Base-by-base conservation (phyloP, 441 rosid genomes). In the Hura crepitans region DNA sequence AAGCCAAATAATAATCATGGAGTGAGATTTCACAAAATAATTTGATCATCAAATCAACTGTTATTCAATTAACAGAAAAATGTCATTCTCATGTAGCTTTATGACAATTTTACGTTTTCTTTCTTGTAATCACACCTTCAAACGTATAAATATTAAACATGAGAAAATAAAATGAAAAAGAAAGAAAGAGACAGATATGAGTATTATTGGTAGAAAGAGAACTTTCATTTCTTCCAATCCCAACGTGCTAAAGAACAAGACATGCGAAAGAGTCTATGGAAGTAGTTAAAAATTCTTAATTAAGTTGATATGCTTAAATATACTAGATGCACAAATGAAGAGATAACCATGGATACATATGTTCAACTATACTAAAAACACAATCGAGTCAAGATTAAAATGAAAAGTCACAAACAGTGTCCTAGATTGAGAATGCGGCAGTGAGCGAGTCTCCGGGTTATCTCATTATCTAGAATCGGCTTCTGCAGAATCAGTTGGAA, bases 1-100 rank as follows among this genome's bases (percentile, higher is more conserved):
- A 80, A 35, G 72, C 42, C 66, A 57, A 72, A 74, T 42, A 72
- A 77, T 54, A 47, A 68, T 46, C 73, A 68, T 42, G 56, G 62
- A 71, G 66, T 50, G 59, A 51, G 54, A 71, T 55, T 45, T 50
- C 47, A 20, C 25, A 62, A 2, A 28, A 70, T 5, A 35, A 47
- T 51, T 15, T 4, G 25, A 46, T 17, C 61, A 56, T 43, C 65
- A 7, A 17, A 27, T 42, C 63, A 54, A 54, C 42, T 8, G 25
- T 1, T 62, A 30, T 31, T 58, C 43, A 33, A 25, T 20, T 31
- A 47, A n/a, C 6, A 59, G 53, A 66, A 28, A 42, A 60, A 39
- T 12, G 20, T 45, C 53, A 61, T 56, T 43, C 18, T 20, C 39
- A 22, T 47, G 61, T 42, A 10, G 46, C 46, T 42, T 42, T 4